Conservation (phyloP, 2,329 filamentous ascomycete species). For the Dactylellina sp. region DNA sequence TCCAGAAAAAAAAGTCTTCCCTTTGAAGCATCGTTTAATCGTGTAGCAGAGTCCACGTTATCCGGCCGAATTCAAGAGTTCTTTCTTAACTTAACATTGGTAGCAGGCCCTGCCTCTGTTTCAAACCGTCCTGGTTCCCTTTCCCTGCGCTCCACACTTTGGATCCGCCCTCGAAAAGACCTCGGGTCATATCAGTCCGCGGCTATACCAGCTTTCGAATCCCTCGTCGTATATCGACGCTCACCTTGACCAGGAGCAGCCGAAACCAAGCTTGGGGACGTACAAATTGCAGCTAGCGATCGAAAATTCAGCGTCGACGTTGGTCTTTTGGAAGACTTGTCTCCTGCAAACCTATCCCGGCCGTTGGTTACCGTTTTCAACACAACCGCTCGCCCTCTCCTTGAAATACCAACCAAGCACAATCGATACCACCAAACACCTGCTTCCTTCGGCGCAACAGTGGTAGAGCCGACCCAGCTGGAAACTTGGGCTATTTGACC, state of each 20-base stretch:
- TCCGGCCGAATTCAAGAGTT: constrained; percentile 23
- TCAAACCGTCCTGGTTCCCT: constrained; percentile 37
- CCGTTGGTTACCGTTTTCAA: constrained; percentile 15
- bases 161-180: constrained; percentile 22
- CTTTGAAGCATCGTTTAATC: constrained; percentile 50
- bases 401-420: constrained; percentile 6
- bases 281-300: constrained; percentile 1
- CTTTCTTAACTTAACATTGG: constrained; percentile 20
- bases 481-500: constrained; percentile 12
- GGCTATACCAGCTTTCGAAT: constrained; percentile 45
- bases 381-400: constrained; percentile 8
- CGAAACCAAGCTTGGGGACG: constrained; percentile 16
- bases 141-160: constrained; percentile 54
- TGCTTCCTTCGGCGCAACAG: constrained; percentile 31
- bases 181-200: constrained; percentile 54
- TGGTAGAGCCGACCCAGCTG: constrained; percentile 19
- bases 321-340: background rate
- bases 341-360: background rate
- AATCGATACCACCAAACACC: constrained; percentile 22
- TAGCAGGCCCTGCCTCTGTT: constrained; percentile 51
- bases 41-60: constrained; percentile 53
- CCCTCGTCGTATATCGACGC: constrained; percentile 35
- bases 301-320: constrained; percentile 23
- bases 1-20: constrained; percentile 34
- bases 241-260: constrained; percentile 2